These are phyloP conservation scores for Aspergillus asperescens DNA, from an alignment of 495 filamentous ascomycete species.

Conservation along the genomic window DNA sequence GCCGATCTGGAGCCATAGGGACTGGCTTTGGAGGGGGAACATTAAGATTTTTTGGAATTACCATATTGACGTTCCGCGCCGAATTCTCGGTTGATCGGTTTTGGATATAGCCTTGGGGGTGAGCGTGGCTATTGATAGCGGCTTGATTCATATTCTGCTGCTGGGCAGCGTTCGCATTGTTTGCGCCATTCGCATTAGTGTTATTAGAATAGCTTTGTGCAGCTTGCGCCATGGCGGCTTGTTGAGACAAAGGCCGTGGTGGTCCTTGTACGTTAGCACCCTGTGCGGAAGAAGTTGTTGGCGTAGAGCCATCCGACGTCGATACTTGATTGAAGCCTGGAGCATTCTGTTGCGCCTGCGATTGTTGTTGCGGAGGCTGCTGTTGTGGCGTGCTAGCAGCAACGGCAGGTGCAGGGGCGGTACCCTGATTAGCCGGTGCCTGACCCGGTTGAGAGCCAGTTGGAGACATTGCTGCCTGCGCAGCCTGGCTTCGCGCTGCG, in stretches of 20 bases:
- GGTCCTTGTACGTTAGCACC: slow-evolving; percentile 43
- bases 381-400: slow-evolving; percentile 40
- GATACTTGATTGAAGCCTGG: slow-evolving; percentile 38
- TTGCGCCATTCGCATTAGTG: slow-evolving; percentile 21
- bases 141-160: slow-evolving; percentile 33
- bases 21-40: slow-evolving; percentile 67
- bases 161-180: slow-evolving; percentile 33
- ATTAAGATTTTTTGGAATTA: slow-evolving; percentile 75
- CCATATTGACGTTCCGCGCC: slow-evolving; percentile 53
- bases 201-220: slow-evolving; percentile 53
- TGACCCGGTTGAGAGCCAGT: slow-evolving; percentile 36
- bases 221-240: slow-evolving; percentile 57
- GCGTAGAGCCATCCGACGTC: slow-evolving; percentile 33
- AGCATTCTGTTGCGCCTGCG: slow-evolving; percentile 29
- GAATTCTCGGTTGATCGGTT: slow-evolving; percentile 47
- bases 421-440: slow-evolving; percentile 33
- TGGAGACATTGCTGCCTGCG: slow-evolving; percentile 36
- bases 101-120: slow-evolving; percentile 47
- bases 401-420: slow-evolving; percentile 19
- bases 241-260: slow-evolving; percentile 56
- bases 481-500: slow-evolving; percentile 45
- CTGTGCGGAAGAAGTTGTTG: slow-evolving; percentile 41
- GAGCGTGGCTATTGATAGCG: slow-evolving; percentile 40
- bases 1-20: slow-evolving; percentile 61
- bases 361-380: slow-evolving; percentile 43